A percentile compares a stretch with the other conserved stretches of the same genome.
phyloP scores from a whole-genome alignment of 768 basidiomycete species.

The Naganishia friedmannii region DNA sequence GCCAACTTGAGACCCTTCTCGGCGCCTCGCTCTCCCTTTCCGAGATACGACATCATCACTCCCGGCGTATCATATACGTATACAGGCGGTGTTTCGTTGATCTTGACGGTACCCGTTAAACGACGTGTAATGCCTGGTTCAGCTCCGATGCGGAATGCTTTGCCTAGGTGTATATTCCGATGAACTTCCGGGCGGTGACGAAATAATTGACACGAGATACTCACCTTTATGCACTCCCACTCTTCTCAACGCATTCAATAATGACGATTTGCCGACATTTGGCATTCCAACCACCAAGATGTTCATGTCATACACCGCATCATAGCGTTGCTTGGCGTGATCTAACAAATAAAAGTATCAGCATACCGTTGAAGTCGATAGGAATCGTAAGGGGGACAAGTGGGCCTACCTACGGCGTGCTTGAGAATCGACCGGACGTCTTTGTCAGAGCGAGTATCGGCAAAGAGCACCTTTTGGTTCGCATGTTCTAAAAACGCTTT shows the following conservation, averaged over 20 bases:
- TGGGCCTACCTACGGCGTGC: conserved; percentile 52
- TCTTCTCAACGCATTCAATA: conserved; percentile 86
- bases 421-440: conserved; percentile 51
- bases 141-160: conserved; percentile 83
- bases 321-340: conserved; percentile 66
- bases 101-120: conserved; percentile 81
- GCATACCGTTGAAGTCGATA: not conserved
- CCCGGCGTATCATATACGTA: conserved; percentile 96
- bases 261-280: conserved; percentile 91
- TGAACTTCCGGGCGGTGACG: conserved; percentile 1
- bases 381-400: not conserved
- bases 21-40: conserved; percentile 75
- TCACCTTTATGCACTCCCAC: conserved; percentile 82
- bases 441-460: conserved; percentile 48
- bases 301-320: conserved; percentile 69
- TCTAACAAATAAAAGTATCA: conserved; percentile 54
- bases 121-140: conserved; percentile 87
- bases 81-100: conserved; percentile 70
- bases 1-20: conserved; percentile 91
- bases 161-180: conserved; percentile 55
- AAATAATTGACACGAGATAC: conserved; percentile 44
- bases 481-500: conserved; percentile 50
- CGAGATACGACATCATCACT: conserved; percentile 93
- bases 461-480: conserved; percentile 53
- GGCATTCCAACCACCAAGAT: conserved; percentile 93